These are phyloP conservation scores for Zygnema circumcarinatum DNA, from an alignment of 139 green algal genomes.

Conservation along the genomic window DNA sequence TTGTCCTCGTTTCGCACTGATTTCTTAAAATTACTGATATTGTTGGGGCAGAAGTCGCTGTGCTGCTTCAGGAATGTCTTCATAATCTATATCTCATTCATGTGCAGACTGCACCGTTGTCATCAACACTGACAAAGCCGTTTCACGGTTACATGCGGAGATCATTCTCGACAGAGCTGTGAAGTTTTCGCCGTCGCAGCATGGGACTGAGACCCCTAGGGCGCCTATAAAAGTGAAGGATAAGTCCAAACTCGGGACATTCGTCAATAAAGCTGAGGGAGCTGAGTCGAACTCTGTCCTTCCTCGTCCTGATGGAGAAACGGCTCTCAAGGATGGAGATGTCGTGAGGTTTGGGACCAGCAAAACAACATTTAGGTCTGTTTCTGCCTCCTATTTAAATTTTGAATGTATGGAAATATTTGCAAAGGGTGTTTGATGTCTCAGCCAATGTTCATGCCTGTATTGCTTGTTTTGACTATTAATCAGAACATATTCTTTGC, in stretches of 20 bases:
- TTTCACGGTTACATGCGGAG: conserved; percentile 10
- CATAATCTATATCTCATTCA: background rate
- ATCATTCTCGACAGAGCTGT: background rate
- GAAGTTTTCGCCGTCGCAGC: background rate
- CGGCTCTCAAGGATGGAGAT: background rate
- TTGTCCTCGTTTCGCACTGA: background rate
- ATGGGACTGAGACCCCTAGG: background rate
- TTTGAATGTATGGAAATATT: no score
- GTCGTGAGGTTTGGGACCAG: conserved; percentile 8
- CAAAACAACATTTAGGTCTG: background rate
- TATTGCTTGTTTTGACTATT: no score
- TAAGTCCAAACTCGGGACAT: conserved; percentile 13
- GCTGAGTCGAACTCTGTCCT: background rate
- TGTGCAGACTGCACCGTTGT: conserved; percentile 20
- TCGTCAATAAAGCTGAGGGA: background rate
- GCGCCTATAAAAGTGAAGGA: conserved; percentile 1
- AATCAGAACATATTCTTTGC: no score
- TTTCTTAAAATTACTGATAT: no score
- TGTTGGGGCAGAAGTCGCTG: no score
- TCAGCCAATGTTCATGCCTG: no score
- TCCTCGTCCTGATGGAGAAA: background rate
- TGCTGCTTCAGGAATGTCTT: no score
- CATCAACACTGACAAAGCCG: conserved; percentile 25
- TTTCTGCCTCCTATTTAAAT: background rate
- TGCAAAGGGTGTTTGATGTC: no score